Evolutionary conservation across 2,329 filamentous ascomycete species (phyloP).

Genomic region (Biscogniauxia sp.): DNA sequence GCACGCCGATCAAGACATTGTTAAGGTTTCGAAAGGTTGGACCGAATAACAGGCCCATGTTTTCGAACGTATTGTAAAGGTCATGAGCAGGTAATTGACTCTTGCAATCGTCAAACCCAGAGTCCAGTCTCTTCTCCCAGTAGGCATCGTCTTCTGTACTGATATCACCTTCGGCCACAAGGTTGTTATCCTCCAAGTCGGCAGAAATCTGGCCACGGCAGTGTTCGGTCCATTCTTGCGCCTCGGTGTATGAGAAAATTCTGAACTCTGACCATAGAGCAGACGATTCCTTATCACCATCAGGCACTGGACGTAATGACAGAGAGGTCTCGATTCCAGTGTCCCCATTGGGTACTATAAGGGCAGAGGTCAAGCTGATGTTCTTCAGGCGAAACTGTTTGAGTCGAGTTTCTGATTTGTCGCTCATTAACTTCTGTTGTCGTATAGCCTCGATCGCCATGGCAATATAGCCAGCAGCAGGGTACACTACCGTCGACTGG

Average conservation of each 20-base stretch:
- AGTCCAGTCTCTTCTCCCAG: neutral
- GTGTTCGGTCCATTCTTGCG: constrained; percentile 2
- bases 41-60: neutral
- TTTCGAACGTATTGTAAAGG: neutral
- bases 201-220: constrained; percentile 5
- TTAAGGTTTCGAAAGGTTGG: constrained; percentile 2
- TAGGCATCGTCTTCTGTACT: neutral
- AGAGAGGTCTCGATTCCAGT: constrained; percentile 1
- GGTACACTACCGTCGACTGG: constrained; percentile 1
- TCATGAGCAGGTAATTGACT: neutral
- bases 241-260: constrained; percentile 2
- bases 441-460: constrained; percentile 4
- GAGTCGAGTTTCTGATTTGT: neutral
- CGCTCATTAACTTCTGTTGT: neutral
- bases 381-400: neutral
- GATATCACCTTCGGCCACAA: neutral
- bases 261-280: constrained; percentile 3
- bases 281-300: constrained; percentile 1
- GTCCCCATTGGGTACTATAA: constrained; percentile 1
- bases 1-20: neutral
- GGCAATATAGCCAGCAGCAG: constrained; percentile 4
- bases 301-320: constrained; percentile 1
- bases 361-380: constrained; percentile 1
- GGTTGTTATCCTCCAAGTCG: neutral
- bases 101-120: neutral